A percentile compares a stretch with the other conserved stretches of the same genome.
Conservation (phyloP, 345 rosid species). For the Limnanthes douglasii region DNA sequence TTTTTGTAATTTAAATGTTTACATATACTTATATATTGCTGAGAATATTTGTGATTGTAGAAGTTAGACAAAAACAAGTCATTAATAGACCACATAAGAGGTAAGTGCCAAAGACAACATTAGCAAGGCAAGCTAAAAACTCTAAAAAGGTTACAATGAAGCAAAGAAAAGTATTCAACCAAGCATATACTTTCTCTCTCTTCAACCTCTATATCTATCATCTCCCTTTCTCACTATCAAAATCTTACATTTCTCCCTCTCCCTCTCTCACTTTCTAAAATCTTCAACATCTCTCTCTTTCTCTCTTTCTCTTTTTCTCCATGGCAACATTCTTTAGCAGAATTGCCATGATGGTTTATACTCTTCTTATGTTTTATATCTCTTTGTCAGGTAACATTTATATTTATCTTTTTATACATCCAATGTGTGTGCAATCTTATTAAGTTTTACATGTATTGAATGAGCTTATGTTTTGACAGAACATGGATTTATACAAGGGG, state of each 20-base stretch:
- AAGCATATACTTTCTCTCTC: too few relatives aligned
- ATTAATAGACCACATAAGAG: slow-evolving; percentile 14
- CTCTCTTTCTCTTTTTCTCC: slow-evolving; percentile 6
- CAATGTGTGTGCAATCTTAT: neutral
- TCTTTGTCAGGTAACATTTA: slow-evolving; percentile 29
- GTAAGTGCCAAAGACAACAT: slow-evolving; percentile 12
- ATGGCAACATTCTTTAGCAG: slow-evolving; percentile 16
- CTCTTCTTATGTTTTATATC: slow-evolving; percentile 23
- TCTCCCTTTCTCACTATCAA: slow-evolving; percentile 6
- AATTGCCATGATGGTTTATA: slow-evolving; percentile 11
- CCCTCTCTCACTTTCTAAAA: slow-evolving; percentile 5
- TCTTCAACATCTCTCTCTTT: neutral
- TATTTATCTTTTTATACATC: neutral
- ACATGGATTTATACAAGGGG: slow-evolving; percentile 28
- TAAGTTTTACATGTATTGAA: too few relatives aligned
- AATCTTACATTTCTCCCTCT: slow-evolving; percentile 12
- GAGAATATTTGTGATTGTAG: too few relatives aligned
- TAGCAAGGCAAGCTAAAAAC: slow-evolving; percentile 17
- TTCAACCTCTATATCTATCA: slow-evolving; percentile 14
- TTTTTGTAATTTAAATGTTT: too few relatives aligned
- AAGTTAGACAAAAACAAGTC: slow-evolving; percentile 5
- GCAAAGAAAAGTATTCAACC: slow-evolving; percentile 43
- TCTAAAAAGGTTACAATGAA: slow-evolving; percentile 14
- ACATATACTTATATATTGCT: too few relatives aligned
- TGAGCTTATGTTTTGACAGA: slow-evolving; percentile 14